Percentiles rank a stretch among this genome's conserved stretches.
Evolutionary conservation across 257 asterid genomes (phyloP).

Genomic region (Gentiana straminea): DNA sequence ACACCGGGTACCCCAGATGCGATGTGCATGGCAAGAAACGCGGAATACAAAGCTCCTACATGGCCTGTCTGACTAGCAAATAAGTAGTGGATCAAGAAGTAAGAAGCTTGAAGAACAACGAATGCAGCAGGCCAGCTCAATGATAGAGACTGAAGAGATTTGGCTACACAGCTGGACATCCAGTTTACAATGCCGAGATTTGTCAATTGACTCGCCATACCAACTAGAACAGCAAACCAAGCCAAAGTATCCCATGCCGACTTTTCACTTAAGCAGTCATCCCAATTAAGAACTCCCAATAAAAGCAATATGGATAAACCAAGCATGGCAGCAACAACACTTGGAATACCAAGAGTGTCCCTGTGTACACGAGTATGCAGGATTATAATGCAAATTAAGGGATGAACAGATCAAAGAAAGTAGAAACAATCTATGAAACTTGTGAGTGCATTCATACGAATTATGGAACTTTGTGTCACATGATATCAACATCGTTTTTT

Average conservation of each 20-base stretch:
- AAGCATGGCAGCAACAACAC: conserved; percentile 96
- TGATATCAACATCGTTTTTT: too few species aligned
- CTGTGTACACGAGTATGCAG: conserved; percentile 24
- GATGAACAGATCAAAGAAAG: not conserved
- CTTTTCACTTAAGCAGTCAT: conserved; percentile 85
- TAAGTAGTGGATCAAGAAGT: conserved; percentile 81
- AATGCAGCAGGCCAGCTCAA: conserved; percentile 94
- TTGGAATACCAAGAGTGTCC: conserved; percentile 80
- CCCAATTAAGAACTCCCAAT: conserved; percentile 82
- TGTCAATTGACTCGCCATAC: conserved; percentile 95
- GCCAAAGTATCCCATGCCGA: conserved; percentile 97
- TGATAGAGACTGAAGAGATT: conserved; percentile 53
- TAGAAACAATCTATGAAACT: not conserved
- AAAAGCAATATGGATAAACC: conserved; percentile 79
- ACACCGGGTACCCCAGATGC: conserved; percentile 89
- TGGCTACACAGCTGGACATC: conserved; percentile 82
- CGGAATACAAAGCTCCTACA: conserved; percentile 89
- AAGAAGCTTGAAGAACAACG: conserved; percentile 74
- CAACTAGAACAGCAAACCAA: conserved; percentile 96
- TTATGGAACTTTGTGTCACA: too few species aligned
- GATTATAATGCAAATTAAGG: conserved; percentile 1
- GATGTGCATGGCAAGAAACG: conserved; percentile 90
- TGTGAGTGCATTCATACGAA: not conserved
- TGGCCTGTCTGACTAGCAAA: conserved; percentile 92
- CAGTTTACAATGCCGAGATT: conserved; percentile 72